Conservation (phyloP, 441 rosid species). For the Arabidopsis hybrid region DNA sequence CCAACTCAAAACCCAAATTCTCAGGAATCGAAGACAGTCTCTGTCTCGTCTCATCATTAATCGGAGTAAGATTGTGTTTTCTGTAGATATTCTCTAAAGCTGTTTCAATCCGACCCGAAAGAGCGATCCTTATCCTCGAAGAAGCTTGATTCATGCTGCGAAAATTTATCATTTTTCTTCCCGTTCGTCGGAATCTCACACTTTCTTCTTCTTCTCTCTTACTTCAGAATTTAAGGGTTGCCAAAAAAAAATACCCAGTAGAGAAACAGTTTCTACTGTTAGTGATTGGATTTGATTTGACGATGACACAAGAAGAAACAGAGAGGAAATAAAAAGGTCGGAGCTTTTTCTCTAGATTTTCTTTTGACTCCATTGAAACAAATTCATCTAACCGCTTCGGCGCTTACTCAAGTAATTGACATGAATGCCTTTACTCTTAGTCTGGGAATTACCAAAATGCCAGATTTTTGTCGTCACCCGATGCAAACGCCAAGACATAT, state of each 20-base stretch:
- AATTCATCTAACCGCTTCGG: no score
- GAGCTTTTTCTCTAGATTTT: constrained; percentile 6
- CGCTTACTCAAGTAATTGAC: no score
- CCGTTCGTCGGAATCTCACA: neutral
- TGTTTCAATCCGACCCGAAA: constrained; percentile 54
- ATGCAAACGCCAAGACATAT: no score
- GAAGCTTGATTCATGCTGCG: neutral
- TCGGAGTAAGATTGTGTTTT: constrained; percentile 44
- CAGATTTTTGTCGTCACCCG: no score
- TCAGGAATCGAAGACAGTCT: constrained; percentile 51
- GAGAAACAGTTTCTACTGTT: neutral
- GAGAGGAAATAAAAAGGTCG: neutral
- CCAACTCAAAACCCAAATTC: constrained; percentile 47
- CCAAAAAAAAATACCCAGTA: neutral
- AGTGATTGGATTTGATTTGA: constrained; percentile 14
- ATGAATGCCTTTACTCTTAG: no score
- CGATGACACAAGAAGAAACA: neutral
- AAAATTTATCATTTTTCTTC: neutral
- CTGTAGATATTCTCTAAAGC: constrained; percentile 48
- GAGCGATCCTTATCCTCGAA: constrained; percentile 22
- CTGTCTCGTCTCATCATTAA: constrained; percentile 36
- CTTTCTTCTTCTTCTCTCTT: neutral
- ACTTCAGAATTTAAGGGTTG: neutral
- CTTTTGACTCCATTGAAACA: neutral
- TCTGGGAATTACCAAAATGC: no score